These are phyloP conservation scores for Rhexocercosporidium sp. DNA, from an alignment of 2,329 filamentous ascomycete species.

Conservation along the genomic window DNA sequence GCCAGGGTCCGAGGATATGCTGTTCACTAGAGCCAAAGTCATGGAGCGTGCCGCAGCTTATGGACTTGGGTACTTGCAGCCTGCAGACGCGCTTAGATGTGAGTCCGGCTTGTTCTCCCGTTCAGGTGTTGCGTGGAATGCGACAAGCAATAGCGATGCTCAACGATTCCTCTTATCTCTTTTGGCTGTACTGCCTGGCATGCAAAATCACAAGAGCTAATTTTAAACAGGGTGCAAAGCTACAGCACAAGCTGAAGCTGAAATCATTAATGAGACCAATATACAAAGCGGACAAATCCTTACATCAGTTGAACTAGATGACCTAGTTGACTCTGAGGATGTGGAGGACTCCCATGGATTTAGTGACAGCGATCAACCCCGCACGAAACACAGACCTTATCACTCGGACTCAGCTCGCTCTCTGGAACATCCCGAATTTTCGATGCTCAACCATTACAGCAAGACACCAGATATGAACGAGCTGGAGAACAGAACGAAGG, in stretches of 20 bases:
- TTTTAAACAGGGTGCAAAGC: constrained; percentile 20
- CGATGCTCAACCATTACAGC: constrained; percentile 19
- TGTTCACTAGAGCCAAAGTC: constrained; percentile 34
- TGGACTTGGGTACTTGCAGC: constrained; percentile 32
- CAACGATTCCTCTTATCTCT: neutral
- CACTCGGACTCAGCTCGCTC: neutral
- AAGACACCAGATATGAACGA: neutral
- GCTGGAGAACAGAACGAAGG: constrained; percentile 1
- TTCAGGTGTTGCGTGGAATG: neutral
- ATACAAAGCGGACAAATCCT: constrained; percentile 10
- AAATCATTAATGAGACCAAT: constrained; percentile 4
- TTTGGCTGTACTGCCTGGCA: neutral
- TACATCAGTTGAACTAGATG: constrained; percentile 18
- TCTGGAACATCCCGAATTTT: neutral
- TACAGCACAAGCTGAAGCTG: constrained; percentile 27
- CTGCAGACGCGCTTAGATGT: constrained; percentile 32
- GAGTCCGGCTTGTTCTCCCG: neutral
- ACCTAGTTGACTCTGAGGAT: neutral
- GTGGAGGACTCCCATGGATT: neutral
- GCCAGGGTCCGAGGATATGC: constrained; percentile 33
- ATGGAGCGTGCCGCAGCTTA: constrained; percentile 29
- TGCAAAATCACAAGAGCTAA: neutral
- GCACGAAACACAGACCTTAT: neutral
- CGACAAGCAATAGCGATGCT: neutral
- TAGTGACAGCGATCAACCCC: neutral